Conservation (phyloP, 768 basidiomycete species). For the Termitomyces sp. region DNA sequence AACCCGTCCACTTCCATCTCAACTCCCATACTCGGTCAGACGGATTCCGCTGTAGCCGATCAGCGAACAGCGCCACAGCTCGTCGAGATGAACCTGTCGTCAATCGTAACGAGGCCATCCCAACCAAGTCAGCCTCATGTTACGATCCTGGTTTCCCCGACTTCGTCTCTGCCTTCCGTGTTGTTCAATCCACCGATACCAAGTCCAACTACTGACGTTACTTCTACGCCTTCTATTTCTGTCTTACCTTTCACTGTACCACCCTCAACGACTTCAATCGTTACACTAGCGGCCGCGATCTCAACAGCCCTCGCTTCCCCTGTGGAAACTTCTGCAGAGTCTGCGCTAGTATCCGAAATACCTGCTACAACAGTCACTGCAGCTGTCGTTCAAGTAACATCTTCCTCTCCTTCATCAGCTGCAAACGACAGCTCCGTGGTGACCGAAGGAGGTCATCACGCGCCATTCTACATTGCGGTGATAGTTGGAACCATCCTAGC, state of each 20-base stretch:
- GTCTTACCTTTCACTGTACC: neutral
- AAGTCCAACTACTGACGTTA: neutral
- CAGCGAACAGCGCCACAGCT: constrained; percentile 5
- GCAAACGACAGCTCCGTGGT: neutral
- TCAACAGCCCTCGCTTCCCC: neutral
- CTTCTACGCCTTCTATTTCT: neutral
- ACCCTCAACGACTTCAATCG: neutral
- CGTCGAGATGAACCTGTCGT: neutral
- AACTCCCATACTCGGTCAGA: neutral
- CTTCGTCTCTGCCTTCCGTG: neutral
- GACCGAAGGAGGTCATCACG: constrained; percentile 17
- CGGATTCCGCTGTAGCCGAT: neutral
- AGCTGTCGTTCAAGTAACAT: neutral
- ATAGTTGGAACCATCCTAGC: constrained; percentile 42
- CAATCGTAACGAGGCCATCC: neutral
- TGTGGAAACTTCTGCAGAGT: neutral
- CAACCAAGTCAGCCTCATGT: constrained; percentile 5
- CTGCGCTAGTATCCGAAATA: neutral
- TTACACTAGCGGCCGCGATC: neutral
- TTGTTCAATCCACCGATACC: neutral
- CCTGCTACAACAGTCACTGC: constrained; percentile 1
- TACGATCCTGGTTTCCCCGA: neutral
- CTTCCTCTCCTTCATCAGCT: constrained; percentile 7
- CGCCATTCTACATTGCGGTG: constrained; percentile 47
- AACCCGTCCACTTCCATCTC: neutral